phyloP scores from a whole-genome alignment of 2,329 filamentous ascomycete species.

The Cytospora paraplurivora region DNA sequence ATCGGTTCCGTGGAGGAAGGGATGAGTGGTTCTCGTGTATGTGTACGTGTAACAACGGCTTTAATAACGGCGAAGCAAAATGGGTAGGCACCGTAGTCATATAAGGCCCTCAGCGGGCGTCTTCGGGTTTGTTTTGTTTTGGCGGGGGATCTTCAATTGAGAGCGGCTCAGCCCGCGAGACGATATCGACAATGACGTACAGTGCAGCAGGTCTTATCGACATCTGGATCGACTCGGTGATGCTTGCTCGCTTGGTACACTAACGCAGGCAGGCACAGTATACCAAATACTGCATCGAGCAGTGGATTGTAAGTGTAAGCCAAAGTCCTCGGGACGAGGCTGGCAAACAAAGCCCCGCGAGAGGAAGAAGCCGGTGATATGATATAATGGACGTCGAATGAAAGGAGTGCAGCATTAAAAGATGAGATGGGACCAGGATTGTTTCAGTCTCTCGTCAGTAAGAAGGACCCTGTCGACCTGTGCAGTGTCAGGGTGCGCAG shows the following conservation, averaged over 20 bases:
- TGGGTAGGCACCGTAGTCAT: not conserved
- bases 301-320: too few species aligned
- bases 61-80: not conserved
- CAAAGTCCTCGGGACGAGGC: too few species aligned
- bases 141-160: not conserved
- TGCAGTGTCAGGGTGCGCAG: not conserved
- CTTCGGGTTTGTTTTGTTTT: not conserved
- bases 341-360: too few species aligned
- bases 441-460: not conserved
- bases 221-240: not conserved
- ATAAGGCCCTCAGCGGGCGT: not conserved
- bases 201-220: too few species aligned
- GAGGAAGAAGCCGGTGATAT: too few species aligned
- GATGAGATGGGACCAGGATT: not conserved
- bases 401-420: not conserved
- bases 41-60: not conserved
- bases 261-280: not conserved
- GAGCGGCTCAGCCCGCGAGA: slow-evolving; percentile 1
- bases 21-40: not conserved
- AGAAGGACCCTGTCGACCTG: not conserved
- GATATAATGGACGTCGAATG: too few species aligned
- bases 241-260: not conserved
- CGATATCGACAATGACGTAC: not conserved
- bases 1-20: not conserved
- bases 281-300: too few species aligned